Percentiles rank a stretch among this genome's conserved stretches.
phyloP scores from a whole-genome alignment of 345 rosid genomes.

The Populus alba region DNA sequence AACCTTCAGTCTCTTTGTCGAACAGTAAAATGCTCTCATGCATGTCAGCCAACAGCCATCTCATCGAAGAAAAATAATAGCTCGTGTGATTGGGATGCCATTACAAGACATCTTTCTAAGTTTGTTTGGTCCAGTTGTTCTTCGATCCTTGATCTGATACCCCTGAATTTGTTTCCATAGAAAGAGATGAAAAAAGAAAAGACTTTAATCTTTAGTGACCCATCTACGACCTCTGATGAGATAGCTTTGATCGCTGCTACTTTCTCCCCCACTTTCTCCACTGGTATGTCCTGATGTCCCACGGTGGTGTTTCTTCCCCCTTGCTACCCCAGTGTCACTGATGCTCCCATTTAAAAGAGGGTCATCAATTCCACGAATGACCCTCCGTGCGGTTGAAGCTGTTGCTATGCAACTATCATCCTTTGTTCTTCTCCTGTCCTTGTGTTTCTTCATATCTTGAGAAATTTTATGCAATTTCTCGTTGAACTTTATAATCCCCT shows the following conservation, averaged over 20 bases:
- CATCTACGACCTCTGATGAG: conserved; percentile 76
- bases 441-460: conserved; percentile 75
- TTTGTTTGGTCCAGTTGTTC: background rate
- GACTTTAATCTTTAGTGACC: conserved; percentile 68
- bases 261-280: conserved; percentile 94
- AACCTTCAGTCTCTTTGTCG: conserved; percentile 5
- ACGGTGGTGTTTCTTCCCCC: conserved; percentile 64
- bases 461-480: conserved; percentile 86
- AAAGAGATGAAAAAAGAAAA: background rate
- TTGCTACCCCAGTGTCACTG: conserved; percentile 72
- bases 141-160: background rate
- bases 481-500: conserved; percentile 85
- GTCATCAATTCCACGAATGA: conserved; percentile 91
- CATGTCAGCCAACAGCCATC: conserved; percentile 11
- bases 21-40: background rate
- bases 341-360: conserved; percentile 86
- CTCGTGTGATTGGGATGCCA: background rate
- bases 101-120: background rate
- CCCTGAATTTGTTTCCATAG: background rate
- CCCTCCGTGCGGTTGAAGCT: conserved; percentile 57
- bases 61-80: background rate
- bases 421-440: conserved; percentile 72
- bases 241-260: conserved; percentile 84
- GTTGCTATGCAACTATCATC: conserved; percentile 75
- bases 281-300: conserved; percentile 64